These are phyloP conservation scores for Cichorium intybus DNA, from an alignment of 140 eudicot species.

Conservation along the genomic window DNA sequence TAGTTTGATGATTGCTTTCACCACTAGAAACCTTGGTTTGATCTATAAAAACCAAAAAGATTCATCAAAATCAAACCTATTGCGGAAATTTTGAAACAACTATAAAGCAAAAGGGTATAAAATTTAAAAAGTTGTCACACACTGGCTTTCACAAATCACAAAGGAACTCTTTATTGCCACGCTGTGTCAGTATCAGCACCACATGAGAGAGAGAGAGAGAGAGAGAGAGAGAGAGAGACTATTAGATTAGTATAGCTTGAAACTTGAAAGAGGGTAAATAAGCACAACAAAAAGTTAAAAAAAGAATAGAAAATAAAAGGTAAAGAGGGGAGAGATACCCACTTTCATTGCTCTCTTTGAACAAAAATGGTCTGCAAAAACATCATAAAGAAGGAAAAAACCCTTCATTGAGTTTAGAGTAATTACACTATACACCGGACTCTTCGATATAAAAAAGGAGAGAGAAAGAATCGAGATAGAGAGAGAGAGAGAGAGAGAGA, in stretches of 20 bases:
- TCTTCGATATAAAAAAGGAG: not conserved
- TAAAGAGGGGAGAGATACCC: constrained; percentile 7
- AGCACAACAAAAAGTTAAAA: constrained; percentile 7
- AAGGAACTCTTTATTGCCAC: constrained; percentile 21
- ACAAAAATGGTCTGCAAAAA: constrained; percentile 5
- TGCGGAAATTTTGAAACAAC: not conserved
- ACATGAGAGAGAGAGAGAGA: not conserved
- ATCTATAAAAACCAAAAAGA: too few relatives aligned
- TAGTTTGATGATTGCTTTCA: too few relatives aligned
- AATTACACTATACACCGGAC: not conserved
- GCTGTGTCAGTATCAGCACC: constrained; percentile 25
- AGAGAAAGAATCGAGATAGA: not conserved
- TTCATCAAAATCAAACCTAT: too few relatives aligned
- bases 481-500: not conserved
- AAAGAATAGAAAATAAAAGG: not conserved
- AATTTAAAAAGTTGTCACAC: not conserved
- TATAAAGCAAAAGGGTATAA: not conserved
- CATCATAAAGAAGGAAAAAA: not conserved
- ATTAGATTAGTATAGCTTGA: too few relatives aligned
- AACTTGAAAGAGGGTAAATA: constrained; percentile 7
- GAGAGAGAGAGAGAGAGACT: constrained; percentile 6
- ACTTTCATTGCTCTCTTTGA: not conserved
- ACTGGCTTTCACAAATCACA: constrained; percentile 2
- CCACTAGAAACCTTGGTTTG: too few relatives aligned
- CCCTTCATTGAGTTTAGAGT: not conserved